Base-by-base conservation (phyloP, 768 basidiomycete species). In the Podaxis sp. region DNA sequence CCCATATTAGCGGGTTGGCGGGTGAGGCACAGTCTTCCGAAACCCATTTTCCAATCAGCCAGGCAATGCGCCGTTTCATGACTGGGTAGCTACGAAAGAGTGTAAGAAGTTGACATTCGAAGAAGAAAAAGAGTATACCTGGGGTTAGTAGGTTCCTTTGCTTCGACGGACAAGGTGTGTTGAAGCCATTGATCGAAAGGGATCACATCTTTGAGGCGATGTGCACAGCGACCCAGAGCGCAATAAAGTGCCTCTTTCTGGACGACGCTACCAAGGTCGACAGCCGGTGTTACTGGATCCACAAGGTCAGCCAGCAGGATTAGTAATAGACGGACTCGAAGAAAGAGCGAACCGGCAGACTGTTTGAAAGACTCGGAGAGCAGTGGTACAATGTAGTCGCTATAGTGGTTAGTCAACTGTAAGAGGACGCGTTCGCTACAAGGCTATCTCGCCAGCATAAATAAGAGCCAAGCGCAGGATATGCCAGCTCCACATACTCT, bases 381-480 rank as follows among this genome's bases (percentile, higher is more conserved):
- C 6, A 91, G 69, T 2, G 91, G 91, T 0, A 82, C 78, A 25
- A 94, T 88, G 65, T 82, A 85, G 32, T 85, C 79, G 5, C 79
- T 76, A 67, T 89, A 95, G 69, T 91, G 85, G 51, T 81, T 77
- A 16, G 87, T 82, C 18, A 96, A 72, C 18, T 90, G 87, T 77
- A 94, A 85, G 23, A 98, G 77, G 25, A 98, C 91, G n/a, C 94
- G 82, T 73, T 98, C 95, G 50, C 91, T 91, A 68, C 95, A 96
- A 1, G 95, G 88, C 96, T 98, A 61, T 38, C 14, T n/a, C 59
- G 23, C 40, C 46, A 52, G 40, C 51, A 42, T 54, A 27, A 42
- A 40, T 48, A 28, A 46, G 36, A 36, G 54, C 23, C 40, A 60
- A 7, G 32, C 42, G 16, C 52, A 25, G 40, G n/a, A 38, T 14